Percentiles rank a stretch among this genome's conserved stretches.
Conservation (phyloP, 2,329 filamentous ascomycete genomes). For the Colletotrichum phormii region DNA sequence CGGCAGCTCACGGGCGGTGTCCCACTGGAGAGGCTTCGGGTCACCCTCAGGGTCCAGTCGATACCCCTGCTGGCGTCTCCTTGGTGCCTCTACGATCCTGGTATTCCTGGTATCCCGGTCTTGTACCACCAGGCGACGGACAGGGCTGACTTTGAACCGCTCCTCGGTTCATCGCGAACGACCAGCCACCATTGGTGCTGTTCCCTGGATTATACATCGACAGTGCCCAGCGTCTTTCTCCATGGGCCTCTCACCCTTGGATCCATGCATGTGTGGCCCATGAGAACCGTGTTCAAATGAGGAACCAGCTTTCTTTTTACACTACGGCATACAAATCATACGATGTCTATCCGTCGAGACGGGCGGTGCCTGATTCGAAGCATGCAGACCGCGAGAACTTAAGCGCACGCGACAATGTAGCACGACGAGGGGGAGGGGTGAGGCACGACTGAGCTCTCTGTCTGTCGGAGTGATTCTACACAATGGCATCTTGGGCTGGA, state of each 20-base stretch:
- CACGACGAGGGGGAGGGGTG: slow-evolving; percentile 23
- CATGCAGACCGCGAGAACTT: neutral
- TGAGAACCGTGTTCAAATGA: slow-evolving; percentile 22
- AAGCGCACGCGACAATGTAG: slow-evolving; percentile 4
- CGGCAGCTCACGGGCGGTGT: slow-evolving; percentile 21
- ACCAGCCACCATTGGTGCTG: slow-evolving; percentile 11
- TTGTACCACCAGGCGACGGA: slow-evolving; percentile 7
- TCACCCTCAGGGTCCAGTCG: slow-evolving; percentile 26
- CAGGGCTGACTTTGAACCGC: slow-evolving; percentile 22
- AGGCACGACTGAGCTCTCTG: neutral
- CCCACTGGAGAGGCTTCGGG: slow-evolving; percentile 26
- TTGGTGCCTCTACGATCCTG: slow-evolving; percentile 5
- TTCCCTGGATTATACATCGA: neutral
- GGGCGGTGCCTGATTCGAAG: slow-evolving; percentile 18
- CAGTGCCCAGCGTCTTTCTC: slow-evolving; percentile 1
- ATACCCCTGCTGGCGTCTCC: slow-evolving; percentile 1
- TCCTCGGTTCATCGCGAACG: slow-evolving; percentile 25
- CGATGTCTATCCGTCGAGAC: slow-evolving; percentile 30
- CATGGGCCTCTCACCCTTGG: slow-evolving; percentile 14
- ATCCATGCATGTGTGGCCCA: slow-evolving; percentile 17
- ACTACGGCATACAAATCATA: slow-evolving; percentile 32
- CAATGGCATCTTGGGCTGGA: neutral
- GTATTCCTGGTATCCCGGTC: neutral
- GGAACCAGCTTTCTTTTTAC: slow-evolving; percentile 27
- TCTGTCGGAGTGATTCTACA: slow-evolving; percentile 5